Evolutionary conservation across 208 protist species (phyloP), one percentile per base, ranked within the genome.

Genomic region (Endotrypanum monterogeii): DNA sequence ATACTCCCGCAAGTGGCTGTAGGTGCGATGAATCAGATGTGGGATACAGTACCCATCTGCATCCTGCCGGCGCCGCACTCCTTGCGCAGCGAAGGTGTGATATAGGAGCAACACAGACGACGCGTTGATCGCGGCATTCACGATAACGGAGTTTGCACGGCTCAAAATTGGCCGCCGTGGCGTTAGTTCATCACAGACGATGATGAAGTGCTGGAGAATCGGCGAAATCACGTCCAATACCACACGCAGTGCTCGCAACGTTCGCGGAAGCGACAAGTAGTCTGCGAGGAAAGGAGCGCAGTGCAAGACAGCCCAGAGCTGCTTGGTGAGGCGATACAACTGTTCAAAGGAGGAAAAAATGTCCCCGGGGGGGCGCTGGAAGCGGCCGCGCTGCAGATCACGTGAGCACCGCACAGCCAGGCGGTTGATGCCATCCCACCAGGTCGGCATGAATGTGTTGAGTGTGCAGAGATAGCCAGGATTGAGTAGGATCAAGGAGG

Each of bases 181-280:
- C 35, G 76, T 76, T 25, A 97, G 81, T 20, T 77, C 74, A 18
- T 89, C 82, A 77, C 88, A 93, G 25, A 85, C 87, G 35, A 97
- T 80, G n/a, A 94, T 61, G 77, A 94, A 94, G 78, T 97, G 93
- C 76, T 97, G 93, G 51, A 97, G 80, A 30, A 91, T 65, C 0
- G 93, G 93, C 23, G 86, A 89, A 12, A 94, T 56, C 1, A 97
- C 82, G 68, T 97, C 93, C 46, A 93, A 87, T 20, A 94, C 74
- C 62, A 97, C 74, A 57, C 93, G 89, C 70, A 97, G 78, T 37
- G 74, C 68, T 14, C 88, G 84, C 32, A 97, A 76, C 3, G 84
- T 82, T 9, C 83, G 83, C 11, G 79, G 66, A 5, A 93, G 44
- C 8, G 71, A 60, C 2, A 97, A 25, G 73, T 95, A 97, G 75